These are phyloP conservation scores for Spergularia bocconei DNA, from an alignment of 148 eudicot species.

Conservation along the genomic window DNA sequence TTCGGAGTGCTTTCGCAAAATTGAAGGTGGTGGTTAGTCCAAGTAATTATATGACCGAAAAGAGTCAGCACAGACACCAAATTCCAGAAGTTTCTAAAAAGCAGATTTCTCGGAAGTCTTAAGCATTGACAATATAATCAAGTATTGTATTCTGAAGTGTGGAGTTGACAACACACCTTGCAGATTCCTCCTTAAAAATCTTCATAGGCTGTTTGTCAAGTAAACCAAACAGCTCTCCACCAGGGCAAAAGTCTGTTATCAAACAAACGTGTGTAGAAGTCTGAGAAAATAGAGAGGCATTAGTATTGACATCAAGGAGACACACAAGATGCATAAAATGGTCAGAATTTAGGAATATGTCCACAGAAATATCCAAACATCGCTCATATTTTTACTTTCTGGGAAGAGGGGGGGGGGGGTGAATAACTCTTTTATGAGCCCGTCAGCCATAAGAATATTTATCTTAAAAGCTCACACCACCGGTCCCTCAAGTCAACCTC, in stretches of 20 bases:
- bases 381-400: not conserved
- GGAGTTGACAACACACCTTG: slow-evolving; percentile 49
- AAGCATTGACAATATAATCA: not conserved
- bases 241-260: slow-evolving; percentile 95
- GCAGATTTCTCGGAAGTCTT: not conserved
- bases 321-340: not conserved
- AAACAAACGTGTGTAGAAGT: slow-evolving; percentile 91
- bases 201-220: slow-evolving; percentile 98
- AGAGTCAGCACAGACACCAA: too few species aligned
- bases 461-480: too few species aligned
- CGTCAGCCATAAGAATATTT: too few species aligned
- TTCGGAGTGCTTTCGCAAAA: too few species aligned
- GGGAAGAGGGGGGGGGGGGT: not conserved
- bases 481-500: too few species aligned
- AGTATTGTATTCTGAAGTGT: slow-evolving; percentile 10
- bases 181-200: slow-evolving; percentile 86
- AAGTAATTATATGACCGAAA: too few species aligned
- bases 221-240: slow-evolving; percentile 92
- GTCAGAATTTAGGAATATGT: not conserved
- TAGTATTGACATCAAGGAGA: slow-evolving; percentile 18
- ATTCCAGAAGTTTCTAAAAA: too few species aligned
- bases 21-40: too few species aligned
- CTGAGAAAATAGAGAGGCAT: slow-evolving; percentile 42
- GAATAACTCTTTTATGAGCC: too few species aligned
- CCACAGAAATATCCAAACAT: not conserved